Conservation (phyloP, 768 basidiomycete species). For the Lactarius vividus region DNA sequence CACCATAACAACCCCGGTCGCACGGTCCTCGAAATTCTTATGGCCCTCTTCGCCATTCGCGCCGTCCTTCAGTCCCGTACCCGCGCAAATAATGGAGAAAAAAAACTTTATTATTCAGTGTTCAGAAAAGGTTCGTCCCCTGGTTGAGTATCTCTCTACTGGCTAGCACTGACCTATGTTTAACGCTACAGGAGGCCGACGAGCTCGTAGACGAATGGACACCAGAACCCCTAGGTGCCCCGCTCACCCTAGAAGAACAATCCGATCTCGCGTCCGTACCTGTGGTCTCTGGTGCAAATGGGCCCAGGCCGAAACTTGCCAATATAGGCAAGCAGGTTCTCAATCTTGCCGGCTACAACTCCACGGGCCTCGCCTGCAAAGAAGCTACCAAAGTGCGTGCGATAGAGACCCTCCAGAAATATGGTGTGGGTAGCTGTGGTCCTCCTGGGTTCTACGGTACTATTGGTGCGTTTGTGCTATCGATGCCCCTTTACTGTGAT, state of each 20-base stretch:
- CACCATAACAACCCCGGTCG: slow-evolving; percentile 96
- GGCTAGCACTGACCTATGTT: not conserved
- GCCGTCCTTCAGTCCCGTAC: slow-evolving; percentile 91
- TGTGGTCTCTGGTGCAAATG: slow-evolving; percentile 73
- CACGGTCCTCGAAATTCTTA: slow-evolving; percentile 83
- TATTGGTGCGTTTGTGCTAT: slow-evolving; percentile 56
- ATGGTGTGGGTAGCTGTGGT: slow-evolving; percentile 93
- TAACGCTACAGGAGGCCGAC: slow-evolving; percentile 74
- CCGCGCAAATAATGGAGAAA: slow-evolving; percentile 73
- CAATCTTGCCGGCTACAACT: slow-evolving; percentile 83
- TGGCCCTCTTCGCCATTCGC: slow-evolving; percentile 83
- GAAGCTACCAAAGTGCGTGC: slow-evolving; percentile 84
- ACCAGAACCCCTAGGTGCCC: slow-evolving; percentile 76
- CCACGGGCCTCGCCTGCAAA: slow-evolving; percentile 86
- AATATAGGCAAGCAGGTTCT: slow-evolving; percentile 67
- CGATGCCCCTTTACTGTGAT: not conserved
- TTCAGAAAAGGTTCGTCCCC: slow-evolving; percentile 69
- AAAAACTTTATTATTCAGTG: slow-evolving; percentile 93
- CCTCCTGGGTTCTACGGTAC: slow-evolving; percentile 98
- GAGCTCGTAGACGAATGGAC: slow-evolving; percentile 95
- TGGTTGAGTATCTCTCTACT: not conserved
- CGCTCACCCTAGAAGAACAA: slow-evolving; percentile 57
- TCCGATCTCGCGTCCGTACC: slow-evolving; percentile 73
- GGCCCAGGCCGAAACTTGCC: slow-evolving; percentile 79
- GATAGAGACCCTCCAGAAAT: slow-evolving; percentile 78